These are phyloP conservation scores for Alloteropsis semialata DNA, from an alignment of 176 grass and related monocot genomes.

Conservation along the genomic window DNA sequence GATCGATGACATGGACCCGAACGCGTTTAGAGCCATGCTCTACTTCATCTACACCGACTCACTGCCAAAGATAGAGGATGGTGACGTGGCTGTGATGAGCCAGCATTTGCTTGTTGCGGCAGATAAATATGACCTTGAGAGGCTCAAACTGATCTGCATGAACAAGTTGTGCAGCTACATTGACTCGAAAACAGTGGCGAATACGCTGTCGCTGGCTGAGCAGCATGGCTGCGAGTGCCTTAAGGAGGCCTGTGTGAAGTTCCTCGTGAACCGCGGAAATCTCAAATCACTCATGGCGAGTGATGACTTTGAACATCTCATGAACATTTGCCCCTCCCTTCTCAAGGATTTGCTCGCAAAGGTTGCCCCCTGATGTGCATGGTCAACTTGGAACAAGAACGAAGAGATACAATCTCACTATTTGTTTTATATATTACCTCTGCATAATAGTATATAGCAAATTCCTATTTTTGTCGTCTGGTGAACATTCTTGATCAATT, in stretches of 20 bases:
- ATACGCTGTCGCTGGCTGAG: background rate
- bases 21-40: conserved; percentile 34
- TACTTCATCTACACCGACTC: conserved; percentile 36
- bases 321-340: no score
- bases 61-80: background rate
- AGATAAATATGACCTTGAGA: conserved; percentile 23
- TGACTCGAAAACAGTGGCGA: background rate
- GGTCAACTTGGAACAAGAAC: no score
- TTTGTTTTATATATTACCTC: no score
- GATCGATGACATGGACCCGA: conserved; percentile 28
- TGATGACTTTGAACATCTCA: no score
- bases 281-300: no score
- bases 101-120: conserved; percentile 41
- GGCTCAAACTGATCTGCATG: conserved; percentile 29
- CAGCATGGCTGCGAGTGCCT: background rate
- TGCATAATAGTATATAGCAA: no score
- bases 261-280: no score
- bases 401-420: no score
- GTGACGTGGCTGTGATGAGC: background rate
- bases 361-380: no score
- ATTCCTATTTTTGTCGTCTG: no score
- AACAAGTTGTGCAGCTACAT: background rate
- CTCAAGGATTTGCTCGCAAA: no score
- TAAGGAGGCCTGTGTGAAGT: conserved; percentile 7
- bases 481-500: no score